Percentiles rank a stretch among this genome's conserved stretches.
Conservation (phyloP, 306 rosid genomes). For the Prunus mume region DNA sequence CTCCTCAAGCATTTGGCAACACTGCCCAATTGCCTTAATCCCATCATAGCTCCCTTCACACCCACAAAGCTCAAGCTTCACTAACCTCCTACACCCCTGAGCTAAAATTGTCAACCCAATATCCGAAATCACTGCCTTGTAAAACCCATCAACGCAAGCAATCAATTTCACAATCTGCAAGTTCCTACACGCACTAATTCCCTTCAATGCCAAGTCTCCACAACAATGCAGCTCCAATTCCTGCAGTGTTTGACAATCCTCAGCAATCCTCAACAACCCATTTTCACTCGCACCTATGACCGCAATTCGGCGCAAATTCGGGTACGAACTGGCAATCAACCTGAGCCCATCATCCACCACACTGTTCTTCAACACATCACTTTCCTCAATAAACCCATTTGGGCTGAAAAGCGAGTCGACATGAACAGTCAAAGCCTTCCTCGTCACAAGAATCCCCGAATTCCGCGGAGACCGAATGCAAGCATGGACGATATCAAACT, state of each 20-base stretch:
- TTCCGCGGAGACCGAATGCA: conserved; percentile 42
- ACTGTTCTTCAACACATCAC: conserved; percentile 37
- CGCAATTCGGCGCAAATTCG: conserved; percentile 49
- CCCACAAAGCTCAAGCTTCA: conserved; percentile 79
- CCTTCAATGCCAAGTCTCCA: conserved; percentile 44
- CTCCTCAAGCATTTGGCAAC: conserved; percentile 89
- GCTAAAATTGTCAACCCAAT: conserved; percentile 84
- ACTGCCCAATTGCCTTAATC: conserved; percentile 82
- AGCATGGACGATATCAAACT: conserved; percentile 53
- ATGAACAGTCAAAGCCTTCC: conserved; percentile 45
- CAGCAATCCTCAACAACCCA: conserved; percentile 64
- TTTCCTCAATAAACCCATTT: conserved; percentile 46
- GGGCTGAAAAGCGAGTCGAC: conserved; percentile 47
- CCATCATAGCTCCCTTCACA: conserved; percentile 92
- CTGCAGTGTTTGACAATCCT: conserved; percentile 70
- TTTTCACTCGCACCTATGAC: conserved; percentile 66
- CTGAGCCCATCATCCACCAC: conserved; percentile 64
- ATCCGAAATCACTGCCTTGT: conserved; percentile 55
- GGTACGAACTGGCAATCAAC: conserved; percentile 52
- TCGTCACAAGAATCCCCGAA: conserved; percentile 54
- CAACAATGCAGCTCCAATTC: conserved; percentile 76
- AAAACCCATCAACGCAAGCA: conserved; percentile 52
- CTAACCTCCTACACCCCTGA: conserved; percentile 77
- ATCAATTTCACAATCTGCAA: conserved; percentile 64
- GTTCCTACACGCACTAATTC: conserved; percentile 58